Conservation (phyloP, 495 filamentous ascomycete genomes). For the Opeltia flavorubescens region DNA sequence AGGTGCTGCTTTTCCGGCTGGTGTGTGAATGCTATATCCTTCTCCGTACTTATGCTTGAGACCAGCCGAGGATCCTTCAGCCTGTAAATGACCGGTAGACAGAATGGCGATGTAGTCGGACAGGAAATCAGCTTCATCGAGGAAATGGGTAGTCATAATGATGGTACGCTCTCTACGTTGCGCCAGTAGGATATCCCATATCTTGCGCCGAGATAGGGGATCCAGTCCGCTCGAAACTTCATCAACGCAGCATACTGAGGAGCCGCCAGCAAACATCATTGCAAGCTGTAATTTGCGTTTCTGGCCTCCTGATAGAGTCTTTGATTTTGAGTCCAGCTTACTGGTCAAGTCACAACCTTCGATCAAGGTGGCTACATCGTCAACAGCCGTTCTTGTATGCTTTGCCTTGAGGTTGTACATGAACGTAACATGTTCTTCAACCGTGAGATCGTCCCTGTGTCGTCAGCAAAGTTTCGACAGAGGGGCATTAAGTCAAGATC, state of each 20-base stretch:
- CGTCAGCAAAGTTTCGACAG: not conserved
- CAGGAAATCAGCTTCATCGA: constrained; percentile 24
- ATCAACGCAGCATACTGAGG: constrained; percentile 27
- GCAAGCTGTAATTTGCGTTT: constrained; percentile 29
- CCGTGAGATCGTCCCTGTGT: constrained; percentile 22
- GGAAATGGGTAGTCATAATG: constrained; percentile 27
- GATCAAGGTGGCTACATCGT: constrained; percentile 18
- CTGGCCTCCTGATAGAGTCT: constrained; percentile 27
- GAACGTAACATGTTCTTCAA: constrained; percentile 26
- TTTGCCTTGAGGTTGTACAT: constrained; percentile 2
- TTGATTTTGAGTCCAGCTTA: constrained; percentile 19
- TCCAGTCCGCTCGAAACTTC: constrained; percentile 29
- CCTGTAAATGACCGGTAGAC: constrained; percentile 21
- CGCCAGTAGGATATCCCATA: constrained; percentile 36
- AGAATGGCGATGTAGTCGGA: constrained; percentile 24
- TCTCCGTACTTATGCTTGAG: constrained; percentile 14
- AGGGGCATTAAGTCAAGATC: not conserved
- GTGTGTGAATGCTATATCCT: constrained; percentile 19
- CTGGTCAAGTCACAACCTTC: constrained; percentile 21
- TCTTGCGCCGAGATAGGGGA: constrained; percentile 30
- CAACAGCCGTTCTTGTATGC: constrained; percentile 4
- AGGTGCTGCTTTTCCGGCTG: constrained; percentile 46
- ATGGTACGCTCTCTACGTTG: constrained; percentile 20
- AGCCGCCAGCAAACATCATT: constrained; percentile 29
- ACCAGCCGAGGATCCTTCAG: constrained; percentile 19